Conservation (phyloP, 805 yeast genomes). For the Wickerhamiella allomyrinae region DNA sequence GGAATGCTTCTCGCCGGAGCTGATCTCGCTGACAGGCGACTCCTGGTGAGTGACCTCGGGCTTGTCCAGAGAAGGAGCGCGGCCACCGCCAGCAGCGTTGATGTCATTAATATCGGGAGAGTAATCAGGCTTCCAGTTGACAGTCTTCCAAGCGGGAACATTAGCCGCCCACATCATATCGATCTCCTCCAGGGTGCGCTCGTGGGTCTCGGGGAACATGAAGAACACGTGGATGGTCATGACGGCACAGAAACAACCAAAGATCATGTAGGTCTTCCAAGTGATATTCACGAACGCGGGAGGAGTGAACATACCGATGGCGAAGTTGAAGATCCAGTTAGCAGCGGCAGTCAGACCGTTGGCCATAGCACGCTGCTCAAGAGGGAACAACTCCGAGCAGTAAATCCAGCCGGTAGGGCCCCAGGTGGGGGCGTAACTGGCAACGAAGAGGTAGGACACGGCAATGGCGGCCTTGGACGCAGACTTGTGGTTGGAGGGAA, state of each 20-base stretch:
- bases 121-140: constrained; percentile 12
- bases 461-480: constrained; percentile 38
- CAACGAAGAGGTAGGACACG: constrained; percentile 45
- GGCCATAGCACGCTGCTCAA: constrained; percentile 61
- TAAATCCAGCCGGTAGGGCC: constrained; percentile 70
- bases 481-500: constrained; percentile 18
- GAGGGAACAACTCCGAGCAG: constrained; percentile 49
- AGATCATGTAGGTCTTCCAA: constrained; percentile 45
- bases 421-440: constrained; percentile 72
- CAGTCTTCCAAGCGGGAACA: constrained; percentile 18
- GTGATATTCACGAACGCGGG: constrained; percentile 38
- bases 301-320: constrained; percentile 49
- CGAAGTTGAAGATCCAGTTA: constrained; percentile 69
- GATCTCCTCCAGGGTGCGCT: constrained; percentile 51
- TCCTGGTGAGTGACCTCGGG: constrained; percentile 4
- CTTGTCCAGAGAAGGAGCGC: constrained; percentile 15
- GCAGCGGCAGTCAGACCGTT: constrained; percentile 59
- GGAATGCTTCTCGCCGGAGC: background rate
- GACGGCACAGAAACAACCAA: constrained; percentile 12
- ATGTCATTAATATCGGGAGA: constrained; percentile 15
- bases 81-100: constrained; percentile 18
- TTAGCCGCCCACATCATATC: constrained; percentile 40
- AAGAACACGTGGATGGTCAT: constrained; percentile 39
- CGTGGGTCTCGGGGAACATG: constrained; percentile 51
- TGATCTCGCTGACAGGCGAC: background rate